Evolutionary conservation across 805 yeast species (phyloP).

Genomic region (Candida odintsovae): DNA sequence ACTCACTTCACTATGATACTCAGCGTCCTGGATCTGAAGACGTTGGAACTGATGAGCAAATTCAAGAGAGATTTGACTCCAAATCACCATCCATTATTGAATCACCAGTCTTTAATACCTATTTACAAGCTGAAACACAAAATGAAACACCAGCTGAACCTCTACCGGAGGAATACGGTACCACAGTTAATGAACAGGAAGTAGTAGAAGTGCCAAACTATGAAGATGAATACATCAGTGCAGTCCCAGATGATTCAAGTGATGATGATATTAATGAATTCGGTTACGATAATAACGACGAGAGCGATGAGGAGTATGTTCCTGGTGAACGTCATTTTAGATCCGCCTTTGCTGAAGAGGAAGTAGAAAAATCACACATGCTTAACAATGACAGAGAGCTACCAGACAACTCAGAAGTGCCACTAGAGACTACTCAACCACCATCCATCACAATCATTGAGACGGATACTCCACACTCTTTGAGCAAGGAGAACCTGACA

Average conservation of each 20-base stretch:
- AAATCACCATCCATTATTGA: neutral
- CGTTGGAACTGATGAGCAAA: neutral
- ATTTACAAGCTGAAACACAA: neutral
- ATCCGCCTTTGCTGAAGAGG: neutral
- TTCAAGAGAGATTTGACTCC: neutral
- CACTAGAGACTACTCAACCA: neutral
- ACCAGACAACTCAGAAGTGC: conserved; percentile 1
- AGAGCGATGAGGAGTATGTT: neutral
- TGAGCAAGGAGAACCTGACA: conserved; percentile 2
- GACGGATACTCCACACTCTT: neutral
- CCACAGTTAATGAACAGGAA: neutral
- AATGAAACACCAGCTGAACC: neutral
- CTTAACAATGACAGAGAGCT: conserved; percentile 3
- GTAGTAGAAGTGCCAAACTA: neutral
- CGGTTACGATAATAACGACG: neutral
- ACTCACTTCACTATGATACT: neutral
- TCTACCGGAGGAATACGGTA: neutral
- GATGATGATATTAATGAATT: neutral
- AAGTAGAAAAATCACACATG: neutral
- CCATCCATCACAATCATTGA: neutral
- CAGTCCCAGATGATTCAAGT: neutral
- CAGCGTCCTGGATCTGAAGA: neutral
- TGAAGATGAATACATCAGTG: neutral
- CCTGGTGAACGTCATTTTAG: neutral
- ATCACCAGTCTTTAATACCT: neutral